Evolutionary conservation across 23 red algal species (phyloP), one percentile per base, ranked within the genome.

Genomic region (Gracilaria vermiculophylla): DNA sequence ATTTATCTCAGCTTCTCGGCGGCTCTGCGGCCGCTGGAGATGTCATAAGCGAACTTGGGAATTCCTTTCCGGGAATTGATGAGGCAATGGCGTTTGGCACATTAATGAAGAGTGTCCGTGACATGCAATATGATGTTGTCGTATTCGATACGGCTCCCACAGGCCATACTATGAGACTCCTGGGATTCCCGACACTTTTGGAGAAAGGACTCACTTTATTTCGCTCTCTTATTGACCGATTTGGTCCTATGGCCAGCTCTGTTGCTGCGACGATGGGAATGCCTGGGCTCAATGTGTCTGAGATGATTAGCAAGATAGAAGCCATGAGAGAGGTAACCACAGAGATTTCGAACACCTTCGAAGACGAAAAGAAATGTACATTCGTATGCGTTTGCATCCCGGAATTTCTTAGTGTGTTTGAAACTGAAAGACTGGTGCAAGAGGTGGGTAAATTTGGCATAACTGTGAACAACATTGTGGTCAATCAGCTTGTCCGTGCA

Each of bases 361-460:
- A 54, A 33, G 93, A 99, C 53, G 51, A 88, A 40, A 32, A 31
- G 40, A 85, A 81, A 17, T 94, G 92, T 37, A 94, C 97, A 14
- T 99, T 99, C 91, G 91, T 99, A 36, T 89, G 84, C 39, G 97
- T 99, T 50, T 95, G 92, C 50, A 99, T 99, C 43, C 92, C 97
- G 2, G 97, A 99, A 83, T 99, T 95, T 60, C 89, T 99, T 27
- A 94, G 92, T 24, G 91, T 99, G 23, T 99, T 94, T 72, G 97
- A 99, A 66, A 99, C 97, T 43, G 97, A 99, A 62, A 87, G 97
- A 44, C 66, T 99, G 42, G 81, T 95, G 37, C 97, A 92, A 67
- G 92, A 99, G 57, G 80, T 99, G 69, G 73, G 62, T 2, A 94
- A 93, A 42, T 82, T 99, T 51, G 82, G 75, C 44, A 99, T 99